These are phyloP conservation scores for Candida germanica DNA, from an alignment of 805 yeast species.

Conservation along the genomic window DNA sequence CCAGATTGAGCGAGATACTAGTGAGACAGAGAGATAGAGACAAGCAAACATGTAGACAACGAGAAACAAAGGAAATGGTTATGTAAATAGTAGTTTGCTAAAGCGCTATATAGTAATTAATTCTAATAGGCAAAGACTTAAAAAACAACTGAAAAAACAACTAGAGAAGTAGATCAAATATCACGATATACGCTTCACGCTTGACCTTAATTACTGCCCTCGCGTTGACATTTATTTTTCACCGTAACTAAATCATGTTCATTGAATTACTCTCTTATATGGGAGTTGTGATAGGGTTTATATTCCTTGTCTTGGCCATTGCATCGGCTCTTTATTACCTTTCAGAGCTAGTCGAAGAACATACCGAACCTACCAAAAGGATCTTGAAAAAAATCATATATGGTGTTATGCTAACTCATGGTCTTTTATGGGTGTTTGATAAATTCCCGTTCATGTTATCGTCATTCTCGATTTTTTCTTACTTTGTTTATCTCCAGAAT, in stretches of 20 bases:
- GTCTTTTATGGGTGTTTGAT: conserved; percentile 67
- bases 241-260: conserved; percentile 24
- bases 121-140: too few relatives aligned
- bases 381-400: conserved; percentile 63
- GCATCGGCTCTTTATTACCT: conserved; percentile 91
- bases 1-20: too few relatives aligned
- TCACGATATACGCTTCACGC: too few relatives aligned
- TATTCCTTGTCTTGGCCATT: conserved; percentile 48
- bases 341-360: conserved; percentile 91
- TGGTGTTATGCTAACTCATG: conserved; percentile 51
- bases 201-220: too few relatives aligned
- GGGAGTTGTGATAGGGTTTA: conserved; percentile 37
- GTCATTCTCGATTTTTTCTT: conserved; percentile 64
- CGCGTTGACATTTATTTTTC: neutral
- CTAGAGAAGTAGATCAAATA: too few relatives aligned
- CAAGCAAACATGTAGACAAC: too few relatives aligned
- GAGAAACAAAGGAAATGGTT: too few relatives aligned
- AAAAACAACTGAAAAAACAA: too few relatives aligned
- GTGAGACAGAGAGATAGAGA: too few relatives aligned
- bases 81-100: too few relatives aligned
- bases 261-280: conserved; percentile 37
- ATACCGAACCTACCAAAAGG: conserved; percentile 78
- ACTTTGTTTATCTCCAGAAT: conserved; percentile 73
- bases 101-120: too few relatives aligned
- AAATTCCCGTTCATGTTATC: conserved; percentile 73